Percentiles rank a stretch among this genome's conserved stretches.
These are phyloP conservation scores for Teunomyces panamensis DNA, from an alignment of 805 yeast species.

Conservation along the genomic window DNA sequence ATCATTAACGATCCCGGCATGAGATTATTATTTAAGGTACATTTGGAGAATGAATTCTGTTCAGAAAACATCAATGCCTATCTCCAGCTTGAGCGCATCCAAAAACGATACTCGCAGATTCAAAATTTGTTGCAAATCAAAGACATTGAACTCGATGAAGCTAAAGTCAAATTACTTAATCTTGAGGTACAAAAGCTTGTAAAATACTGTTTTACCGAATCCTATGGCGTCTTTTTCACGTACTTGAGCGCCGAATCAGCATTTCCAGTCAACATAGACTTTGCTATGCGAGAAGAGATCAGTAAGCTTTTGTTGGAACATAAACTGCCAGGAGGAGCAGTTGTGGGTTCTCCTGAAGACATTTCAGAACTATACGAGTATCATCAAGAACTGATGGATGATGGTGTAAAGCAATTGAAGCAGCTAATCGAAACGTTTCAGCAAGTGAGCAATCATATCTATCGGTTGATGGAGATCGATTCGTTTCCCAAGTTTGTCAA, in stretches of 20 bases:
- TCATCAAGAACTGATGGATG: background rate
- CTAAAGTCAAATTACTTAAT: constrained; percentile 8
- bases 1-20: constrained; percentile 73
- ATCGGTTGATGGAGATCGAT: constrained; percentile 65
- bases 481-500: constrained; percentile 66
- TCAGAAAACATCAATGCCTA: constrained; percentile 76
- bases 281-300: constrained; percentile 44
- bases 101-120: constrained; percentile 43
- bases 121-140: constrained; percentile 31
- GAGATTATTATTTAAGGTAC: constrained; percentile 63
- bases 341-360: background rate
- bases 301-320: constrained; percentile 15
- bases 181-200: constrained; percentile 31
- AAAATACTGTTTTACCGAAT: constrained; percentile 56
- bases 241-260: constrained; percentile 68
- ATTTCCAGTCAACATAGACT: constrained; percentile 67
- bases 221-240: constrained; percentile 62
- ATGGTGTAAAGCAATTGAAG: constrained; percentile 9
- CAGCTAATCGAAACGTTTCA: constrained; percentile 36
- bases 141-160: constrained; percentile 3
- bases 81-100: constrained; percentile 53
- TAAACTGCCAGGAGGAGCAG: background rate
- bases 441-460: constrained; percentile 49
- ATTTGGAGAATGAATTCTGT: constrained; percentile 62
- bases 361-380: too few relatives aligned